Conservation (phyloP, 2,329 filamentous ascomycete genomes). For the Sporothrix euskadiensis region DNA sequence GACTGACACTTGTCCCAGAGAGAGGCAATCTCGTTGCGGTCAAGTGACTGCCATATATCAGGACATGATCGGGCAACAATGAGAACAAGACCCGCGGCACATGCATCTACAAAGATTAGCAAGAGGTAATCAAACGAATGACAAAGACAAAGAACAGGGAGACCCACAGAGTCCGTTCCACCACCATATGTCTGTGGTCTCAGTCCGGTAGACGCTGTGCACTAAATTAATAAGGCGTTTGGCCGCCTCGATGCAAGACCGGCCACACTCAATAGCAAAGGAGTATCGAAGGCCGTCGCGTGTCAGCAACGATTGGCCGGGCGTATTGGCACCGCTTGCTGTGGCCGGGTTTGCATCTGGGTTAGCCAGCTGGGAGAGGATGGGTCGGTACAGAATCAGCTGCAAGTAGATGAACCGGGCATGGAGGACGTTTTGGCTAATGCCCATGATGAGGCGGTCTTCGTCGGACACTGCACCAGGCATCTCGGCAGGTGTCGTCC, state of each 20-base stretch:
- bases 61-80: constrained; percentile 28
- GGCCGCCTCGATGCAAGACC: constrained; percentile 28
- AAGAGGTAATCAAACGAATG: too few relatives aligned
- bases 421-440: constrained; percentile 26
- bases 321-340: not conserved
- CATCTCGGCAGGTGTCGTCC: not conserved
- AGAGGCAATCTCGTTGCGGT: constrained; percentile 16
- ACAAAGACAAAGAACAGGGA: too few relatives aligned
- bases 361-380: constrained; percentile 22
- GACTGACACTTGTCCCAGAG: constrained; percentile 29
- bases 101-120: constrained; percentile 20
- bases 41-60: constrained; percentile 25
- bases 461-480: not conserved
- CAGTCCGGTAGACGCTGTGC: constrained; percentile 23
- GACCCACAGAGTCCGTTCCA: constrained; percentile 29
- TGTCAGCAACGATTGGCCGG: not conserved
- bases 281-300: constrained; percentile 27
- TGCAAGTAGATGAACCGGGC: constrained; percentile 25
- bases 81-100: constrained; percentile 28
- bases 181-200: constrained; percentile 28
- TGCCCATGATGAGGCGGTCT: constrained; percentile 14
- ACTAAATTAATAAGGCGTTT: constrained; percentile 24
- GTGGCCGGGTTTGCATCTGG: not conserved
- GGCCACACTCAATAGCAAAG: constrained; percentile 28
- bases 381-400: constrained; percentile 27